phyloP scores from a whole-genome alignment of 2,329 filamentous ascomycete genomes.

The Neofusicoccum cordaticola region DNA sequence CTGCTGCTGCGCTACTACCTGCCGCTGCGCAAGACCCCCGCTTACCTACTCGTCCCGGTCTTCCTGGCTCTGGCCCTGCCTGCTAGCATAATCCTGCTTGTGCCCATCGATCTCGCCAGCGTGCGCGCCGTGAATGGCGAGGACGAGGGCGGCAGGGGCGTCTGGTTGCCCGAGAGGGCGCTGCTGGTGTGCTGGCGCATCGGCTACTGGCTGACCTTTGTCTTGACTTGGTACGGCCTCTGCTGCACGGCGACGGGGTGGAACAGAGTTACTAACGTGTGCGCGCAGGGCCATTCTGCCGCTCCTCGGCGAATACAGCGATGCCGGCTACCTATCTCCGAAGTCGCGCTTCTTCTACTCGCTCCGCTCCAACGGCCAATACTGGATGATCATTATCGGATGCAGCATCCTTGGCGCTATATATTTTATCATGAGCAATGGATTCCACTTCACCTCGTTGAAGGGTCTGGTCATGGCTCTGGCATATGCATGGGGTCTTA shows the following conservation, averaged over 20 bases:
- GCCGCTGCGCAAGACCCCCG: conserved; percentile 83
- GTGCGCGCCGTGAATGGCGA: conserved; percentile 64
- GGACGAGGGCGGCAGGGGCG: conserved; percentile 68
- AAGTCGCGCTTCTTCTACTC: conserved; percentile 80
- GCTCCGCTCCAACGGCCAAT: conserved; percentile 80
- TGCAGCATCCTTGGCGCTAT: conserved; percentile 69
- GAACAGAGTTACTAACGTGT: not conserved
- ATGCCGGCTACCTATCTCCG: conserved; percentile 87
- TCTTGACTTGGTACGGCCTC: conserved; percentile 74
- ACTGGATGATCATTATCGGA: conserved; percentile 76
- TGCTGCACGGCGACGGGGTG: not conserved
- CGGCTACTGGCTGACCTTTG: conserved; percentile 95
- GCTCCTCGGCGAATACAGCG: conserved; percentile 88
- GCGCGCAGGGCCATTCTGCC: conserved; percentile 78
- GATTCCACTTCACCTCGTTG: conserved; percentile 67
- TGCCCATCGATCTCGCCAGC: conserved; percentile 93
- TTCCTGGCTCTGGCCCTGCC: conserved; percentile 95
- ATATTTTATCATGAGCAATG: conserved; percentile 79
- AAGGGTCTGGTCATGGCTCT: conserved; percentile 89
- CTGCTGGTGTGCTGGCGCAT: conserved; percentile 90
- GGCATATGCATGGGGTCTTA: conserved; percentile 88
- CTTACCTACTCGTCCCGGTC: conserved; percentile 84
- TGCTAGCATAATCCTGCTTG: conserved; percentile 83
- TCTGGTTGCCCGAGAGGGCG: conserved; percentile 79
- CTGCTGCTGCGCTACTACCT: conserved; percentile 86